phyloP scores from a whole-genome alignment of 148 eudicot genomes.

The Cornus controversa region DNA sequence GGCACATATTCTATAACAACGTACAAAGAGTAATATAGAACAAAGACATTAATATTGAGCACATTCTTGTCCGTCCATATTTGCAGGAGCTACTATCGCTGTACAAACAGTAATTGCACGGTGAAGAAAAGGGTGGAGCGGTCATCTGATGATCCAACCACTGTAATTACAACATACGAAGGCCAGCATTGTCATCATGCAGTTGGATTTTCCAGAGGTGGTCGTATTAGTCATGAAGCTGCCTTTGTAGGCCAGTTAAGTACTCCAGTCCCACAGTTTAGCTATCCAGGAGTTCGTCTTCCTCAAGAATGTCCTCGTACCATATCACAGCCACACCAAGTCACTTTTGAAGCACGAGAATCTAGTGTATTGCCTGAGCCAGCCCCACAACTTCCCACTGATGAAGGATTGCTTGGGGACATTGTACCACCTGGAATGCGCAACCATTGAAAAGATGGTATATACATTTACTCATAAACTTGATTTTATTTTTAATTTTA shows the following conservation, averaged over 20 bases:
- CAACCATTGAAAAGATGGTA: slow-evolving; percentile 23
- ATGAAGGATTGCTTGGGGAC: slow-evolving; percentile 74
- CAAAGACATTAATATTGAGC: not conserved
- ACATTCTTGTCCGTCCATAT: not conserved
- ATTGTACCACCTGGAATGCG: slow-evolving; percentile 67
- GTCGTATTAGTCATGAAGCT: slow-evolving; percentile 34
- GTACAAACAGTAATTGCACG: slow-evolving; percentile 75
- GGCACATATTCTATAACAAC: not conserved
- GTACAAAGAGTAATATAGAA: not conserved
- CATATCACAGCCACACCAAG: slow-evolving; percentile 23
- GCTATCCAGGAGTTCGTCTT: slow-evolving; percentile 25
- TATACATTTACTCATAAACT: too few relatives aligned
- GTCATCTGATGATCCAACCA: slow-evolving; percentile 57
- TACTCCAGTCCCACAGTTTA: slow-evolving; percentile 22
- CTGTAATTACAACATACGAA: slow-evolving; percentile 82
- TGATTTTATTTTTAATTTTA: too few relatives aligned
- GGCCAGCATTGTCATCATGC: slow-evolving; percentile 83
- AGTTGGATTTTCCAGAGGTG: slow-evolving; percentile 61
- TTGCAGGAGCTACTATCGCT: slow-evolving; percentile 80
- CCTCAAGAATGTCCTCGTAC: slow-evolving; percentile 24
- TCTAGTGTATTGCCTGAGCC: slow-evolving; percentile 6
- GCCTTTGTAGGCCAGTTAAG: slow-evolving; percentile 32
- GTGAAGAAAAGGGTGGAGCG: slow-evolving; percentile 86
- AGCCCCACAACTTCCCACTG: slow-evolving; percentile 8
- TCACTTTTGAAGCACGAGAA: slow-evolving; percentile 2